phyloP scores from a whole-genome alignment of 1,284 basidiomycete species.

The Pseudozyma tsukubaensis region DNA sequence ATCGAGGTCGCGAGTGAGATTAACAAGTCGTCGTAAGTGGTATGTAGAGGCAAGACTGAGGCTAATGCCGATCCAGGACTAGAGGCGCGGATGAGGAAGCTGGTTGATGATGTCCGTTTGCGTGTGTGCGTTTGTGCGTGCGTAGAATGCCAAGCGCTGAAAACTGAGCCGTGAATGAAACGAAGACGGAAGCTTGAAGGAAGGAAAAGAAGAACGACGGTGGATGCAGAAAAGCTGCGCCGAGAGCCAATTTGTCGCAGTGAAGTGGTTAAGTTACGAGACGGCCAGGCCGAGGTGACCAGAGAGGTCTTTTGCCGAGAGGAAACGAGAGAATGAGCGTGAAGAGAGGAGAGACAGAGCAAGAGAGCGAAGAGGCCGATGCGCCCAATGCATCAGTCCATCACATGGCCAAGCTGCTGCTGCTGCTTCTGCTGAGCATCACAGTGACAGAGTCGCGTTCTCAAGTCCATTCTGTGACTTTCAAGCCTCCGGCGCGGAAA shows the following conservation, averaged over 20 bases:
- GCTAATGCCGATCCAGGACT: too few species aligned
- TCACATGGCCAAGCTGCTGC: neutral
- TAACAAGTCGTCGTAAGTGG: neutral
- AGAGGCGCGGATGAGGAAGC: neutral
- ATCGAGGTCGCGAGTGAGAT: too few species aligned
- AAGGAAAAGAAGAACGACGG: slow-evolving; percentile 2
- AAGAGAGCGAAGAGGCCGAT: neutral
- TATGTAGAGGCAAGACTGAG: too few species aligned
- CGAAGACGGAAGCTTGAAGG: neutral
- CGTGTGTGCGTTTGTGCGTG: slow-evolving; percentile 1
- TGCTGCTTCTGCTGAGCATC: neutral
- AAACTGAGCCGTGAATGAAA: neutral
- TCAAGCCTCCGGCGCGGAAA: neutral
- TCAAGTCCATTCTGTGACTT: neutral
- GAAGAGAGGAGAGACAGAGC: neutral
- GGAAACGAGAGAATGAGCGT: neutral
- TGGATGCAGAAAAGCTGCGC: slow-evolving; percentile 21
- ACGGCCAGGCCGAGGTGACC: slow-evolving; percentile 1
- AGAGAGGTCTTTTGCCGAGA: neutral
- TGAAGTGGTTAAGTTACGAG: neutral
- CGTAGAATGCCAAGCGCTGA: neutral
- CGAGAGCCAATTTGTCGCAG: neutral
- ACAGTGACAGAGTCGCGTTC: slow-evolving; percentile 12
- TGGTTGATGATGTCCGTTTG: neutral
- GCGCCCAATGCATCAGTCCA: slow-evolving; percentile 3